phyloP scores from a whole-genome alignment of 345 rosid species.

The Eucalyptus rudis region DNA sequence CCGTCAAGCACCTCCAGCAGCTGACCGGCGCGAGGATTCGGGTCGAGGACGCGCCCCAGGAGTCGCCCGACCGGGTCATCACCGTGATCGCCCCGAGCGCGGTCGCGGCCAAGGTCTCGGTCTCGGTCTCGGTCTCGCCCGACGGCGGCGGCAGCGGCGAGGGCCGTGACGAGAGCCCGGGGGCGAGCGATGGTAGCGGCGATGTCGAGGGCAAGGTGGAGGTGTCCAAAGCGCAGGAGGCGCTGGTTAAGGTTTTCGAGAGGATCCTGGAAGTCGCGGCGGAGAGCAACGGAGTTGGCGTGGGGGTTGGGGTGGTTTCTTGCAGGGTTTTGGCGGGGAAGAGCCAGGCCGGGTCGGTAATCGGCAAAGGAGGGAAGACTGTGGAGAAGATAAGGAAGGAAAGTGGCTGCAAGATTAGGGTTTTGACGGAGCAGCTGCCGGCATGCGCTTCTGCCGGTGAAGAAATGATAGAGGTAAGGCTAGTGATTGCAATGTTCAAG shows the following conservation, averaged over 20 bases:
- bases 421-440: slow-evolving; percentile 58
- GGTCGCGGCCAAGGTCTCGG: slow-evolving; percentile 4
- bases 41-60: slow-evolving; percentile 56
- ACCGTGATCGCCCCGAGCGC: slow-evolving; percentile 32
- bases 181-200: neutral
- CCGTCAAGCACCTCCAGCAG: slow-evolving; percentile 75
- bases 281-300: slow-evolving; percentile 20
- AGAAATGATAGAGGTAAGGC: slow-evolving; percentile 68
- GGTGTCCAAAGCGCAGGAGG: slow-evolving; percentile 77
- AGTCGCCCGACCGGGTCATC: slow-evolving; percentile 58
- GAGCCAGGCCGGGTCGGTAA: slow-evolving; percentile 61
- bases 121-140: neutral
- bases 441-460: slow-evolving; percentile 51
- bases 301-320: slow-evolving; percentile 31
- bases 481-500: neutral
- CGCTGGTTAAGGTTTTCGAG: slow-evolving; percentile 63
- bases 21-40: slow-evolving; percentile 71
- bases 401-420: slow-evolving; percentile 52
- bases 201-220: slow-evolving; percentile 22
- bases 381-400: slow-evolving; percentile 75
- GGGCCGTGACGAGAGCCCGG: neutral
- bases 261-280: slow-evolving; percentile 56
- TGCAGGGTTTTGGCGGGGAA: slow-evolving; percentile 68
- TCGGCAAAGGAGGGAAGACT: slow-evolving; percentile 82
- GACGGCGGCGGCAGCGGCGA: neutral